Evolutionary conservation across 2,329 filamentous ascomycete genomes (phyloP).

Genomic region (Pseudopyricularia javanii): DNA sequence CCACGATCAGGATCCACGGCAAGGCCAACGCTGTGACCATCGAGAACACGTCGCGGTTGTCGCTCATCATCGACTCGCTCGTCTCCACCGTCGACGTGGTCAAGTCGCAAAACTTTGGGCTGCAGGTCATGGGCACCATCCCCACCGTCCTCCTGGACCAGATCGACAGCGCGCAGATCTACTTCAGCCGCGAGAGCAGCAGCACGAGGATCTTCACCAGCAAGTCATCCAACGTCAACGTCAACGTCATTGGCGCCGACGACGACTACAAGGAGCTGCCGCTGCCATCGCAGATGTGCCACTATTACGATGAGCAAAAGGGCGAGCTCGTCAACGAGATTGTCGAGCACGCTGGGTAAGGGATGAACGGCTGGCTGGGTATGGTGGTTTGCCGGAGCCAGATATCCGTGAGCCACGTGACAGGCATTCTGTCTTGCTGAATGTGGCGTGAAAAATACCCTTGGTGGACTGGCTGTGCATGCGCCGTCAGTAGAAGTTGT

Average conservation of each 20-base stretch:
- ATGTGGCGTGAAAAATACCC: background rate
- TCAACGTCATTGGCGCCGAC: constrained; percentile 65
- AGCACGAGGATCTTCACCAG: constrained; percentile 76
- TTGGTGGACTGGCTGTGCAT: background rate
- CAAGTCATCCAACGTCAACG: constrained; percentile 78
- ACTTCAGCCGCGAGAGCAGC: constrained; percentile 69
- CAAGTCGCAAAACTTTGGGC: constrained; percentile 85
- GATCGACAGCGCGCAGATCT: constrained; percentile 80
- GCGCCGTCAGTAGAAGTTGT: background rate
- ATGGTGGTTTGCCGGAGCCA: background rate
- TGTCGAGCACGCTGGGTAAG: constrained; percentile 70
- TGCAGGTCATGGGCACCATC: constrained; percentile 79
- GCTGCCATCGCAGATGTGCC: constrained; percentile 79
- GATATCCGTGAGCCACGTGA: background rate
- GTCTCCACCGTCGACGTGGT: constrained; percentile 90
- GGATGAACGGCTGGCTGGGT: background rate
- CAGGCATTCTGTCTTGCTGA: background rate
- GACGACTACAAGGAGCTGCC: constrained; percentile 82
- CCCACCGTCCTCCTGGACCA: constrained; percentile 88
- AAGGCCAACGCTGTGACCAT: constrained; percentile 96
- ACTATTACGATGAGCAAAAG: constrained; percentile 56
- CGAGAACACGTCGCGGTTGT: constrained; percentile 77
- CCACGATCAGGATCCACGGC: constrained; percentile 76
- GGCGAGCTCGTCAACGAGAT: constrained; percentile 82
- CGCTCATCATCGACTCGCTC: constrained; percentile 77